Evolutionary conservation across 2,329 filamentous ascomycete species (phyloP).

Genomic region (Aspergillus flavus): DNA sequence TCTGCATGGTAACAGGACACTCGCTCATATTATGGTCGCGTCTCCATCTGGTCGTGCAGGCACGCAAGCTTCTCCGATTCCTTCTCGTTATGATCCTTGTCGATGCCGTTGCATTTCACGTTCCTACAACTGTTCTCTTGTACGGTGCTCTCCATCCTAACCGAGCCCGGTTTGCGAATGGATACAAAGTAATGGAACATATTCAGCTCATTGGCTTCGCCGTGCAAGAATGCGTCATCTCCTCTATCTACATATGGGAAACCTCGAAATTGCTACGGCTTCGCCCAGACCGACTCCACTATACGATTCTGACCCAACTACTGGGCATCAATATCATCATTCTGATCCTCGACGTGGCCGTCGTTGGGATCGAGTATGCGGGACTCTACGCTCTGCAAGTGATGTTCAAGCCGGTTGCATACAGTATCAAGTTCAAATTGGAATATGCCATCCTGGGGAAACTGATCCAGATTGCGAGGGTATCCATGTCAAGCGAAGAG

Average conservation of each 20-base stretch:
- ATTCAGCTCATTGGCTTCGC: slow-evolving; percentile 46
- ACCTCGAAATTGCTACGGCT: slow-evolving; percentile 48
- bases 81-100: slow-evolving; percentile 60
- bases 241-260: slow-evolving; percentile 54
- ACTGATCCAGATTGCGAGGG: not conserved
- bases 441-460: slow-evolving; percentile 32
- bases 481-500: not conserved
- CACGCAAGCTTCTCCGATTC: slow-evolving; percentile 47
- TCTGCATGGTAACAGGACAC: slow-evolving; percentile 62
- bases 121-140: slow-evolving; percentile 56
- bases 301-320: slow-evolving; percentile 49
- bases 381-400: slow-evolving; percentile 46
- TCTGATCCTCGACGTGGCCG: slow-evolving; percentile 46
- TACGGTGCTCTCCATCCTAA: slow-evolving; percentile 36
- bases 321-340: slow-evolving; percentile 51
- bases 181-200: slow-evolving; percentile 46
- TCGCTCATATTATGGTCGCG: slow-evolving; percentile 64
- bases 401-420: slow-evolving; percentile 47
- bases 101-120: slow-evolving; percentile 55
- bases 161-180: slow-evolving; percentile 13
- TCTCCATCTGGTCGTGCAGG: slow-evolving; percentile 59
- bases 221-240: slow-evolving; percentile 47
- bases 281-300: slow-evolving; percentile 25
- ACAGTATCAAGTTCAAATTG: slow-evolving; percentile 52
- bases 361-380: slow-evolving; percentile 46